Conservation (phyloP, 345 rosid genomes). For the Camelina neglecta region DNA sequence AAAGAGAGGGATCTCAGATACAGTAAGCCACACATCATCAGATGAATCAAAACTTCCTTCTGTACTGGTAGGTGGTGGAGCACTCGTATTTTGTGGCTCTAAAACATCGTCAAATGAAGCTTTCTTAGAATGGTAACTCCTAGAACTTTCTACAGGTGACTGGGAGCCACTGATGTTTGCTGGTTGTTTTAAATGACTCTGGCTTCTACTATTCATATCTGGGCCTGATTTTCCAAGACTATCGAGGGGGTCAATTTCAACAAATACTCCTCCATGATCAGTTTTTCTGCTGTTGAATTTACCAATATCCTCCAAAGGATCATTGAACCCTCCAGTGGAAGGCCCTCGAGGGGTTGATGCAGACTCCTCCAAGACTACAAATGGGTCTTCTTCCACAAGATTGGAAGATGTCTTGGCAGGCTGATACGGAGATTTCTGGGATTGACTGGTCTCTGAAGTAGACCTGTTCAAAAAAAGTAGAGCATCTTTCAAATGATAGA, state of each 20-base stretch:
- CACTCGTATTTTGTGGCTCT: conserved; percentile 51
- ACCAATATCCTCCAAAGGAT: conserved; percentile 58
- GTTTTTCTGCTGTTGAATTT: conserved; percentile 44
- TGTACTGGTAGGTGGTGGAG: conserved; percentile 38
- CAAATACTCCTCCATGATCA: conserved; percentile 56
- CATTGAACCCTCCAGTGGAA: conserved; percentile 48
- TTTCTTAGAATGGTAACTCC: conserved; percentile 46
- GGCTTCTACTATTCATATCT: conserved; percentile 52
- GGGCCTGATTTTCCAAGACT: conserved; percentile 65
- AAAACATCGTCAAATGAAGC: conserved; percentile 49
- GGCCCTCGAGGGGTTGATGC: conserved; percentile 49
- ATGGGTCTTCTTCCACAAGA: conserved; percentile 58
- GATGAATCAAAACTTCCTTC: conserved; percentile 61
- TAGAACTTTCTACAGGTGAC: conserved; percentile 50
- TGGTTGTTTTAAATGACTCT: conserved; percentile 57
- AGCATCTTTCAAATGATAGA: conserved; percentile 15
- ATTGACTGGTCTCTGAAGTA: conserved; percentile 43
- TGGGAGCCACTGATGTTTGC: conserved; percentile 50
- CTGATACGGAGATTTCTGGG: conserved; percentile 49
- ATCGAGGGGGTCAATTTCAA: conserved; percentile 70
- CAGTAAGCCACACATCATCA: conserved; percentile 90
- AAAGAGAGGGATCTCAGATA: conserved; percentile 90
- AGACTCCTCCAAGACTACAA: conserved; percentile 61
- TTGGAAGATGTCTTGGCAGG: conserved; percentile 52
- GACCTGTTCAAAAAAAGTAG: conserved; percentile 52